phyloP scores from a whole-genome alignment of 2,329 filamentous ascomycete species.

The Cryphonectria nitschkei region DNA sequence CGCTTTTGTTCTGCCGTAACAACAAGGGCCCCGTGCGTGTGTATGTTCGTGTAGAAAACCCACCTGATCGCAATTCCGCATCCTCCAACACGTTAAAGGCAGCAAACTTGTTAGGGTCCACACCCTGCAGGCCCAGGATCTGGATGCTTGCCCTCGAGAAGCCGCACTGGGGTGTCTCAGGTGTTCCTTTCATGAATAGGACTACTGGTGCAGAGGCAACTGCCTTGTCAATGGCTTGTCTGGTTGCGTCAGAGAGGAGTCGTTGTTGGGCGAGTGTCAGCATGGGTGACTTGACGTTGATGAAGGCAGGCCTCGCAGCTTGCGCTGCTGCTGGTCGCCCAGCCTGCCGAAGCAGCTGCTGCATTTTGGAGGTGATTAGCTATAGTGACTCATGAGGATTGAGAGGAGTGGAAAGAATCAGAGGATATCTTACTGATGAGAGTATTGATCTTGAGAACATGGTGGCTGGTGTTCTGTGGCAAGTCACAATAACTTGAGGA shows the following conservation, averaged over 20 bases:
- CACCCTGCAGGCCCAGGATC: slow-evolving; percentile 90
- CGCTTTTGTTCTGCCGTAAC: neutral
- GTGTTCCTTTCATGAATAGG: slow-evolving; percentile 91
- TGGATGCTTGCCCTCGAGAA: slow-evolving; percentile 96
- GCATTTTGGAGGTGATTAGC: neutral
- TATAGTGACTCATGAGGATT: neutral
- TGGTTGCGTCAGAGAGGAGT: slow-evolving; percentile 79
- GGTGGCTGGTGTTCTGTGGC: slow-evolving; percentile 17
- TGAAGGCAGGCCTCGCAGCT: slow-evolving; percentile 20
- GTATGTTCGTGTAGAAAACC: slow-evolving; percentile 31
- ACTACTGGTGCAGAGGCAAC: slow-evolving; percentile 88
- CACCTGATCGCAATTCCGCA: slow-evolving; percentile 79
- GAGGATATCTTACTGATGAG: slow-evolving; percentile 21
- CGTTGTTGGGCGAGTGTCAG: slow-evolving; percentile 43
- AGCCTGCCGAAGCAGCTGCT: slow-evolving; percentile 29
- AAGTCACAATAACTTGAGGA: neutral
- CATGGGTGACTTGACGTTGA: slow-evolving; percentile 24
- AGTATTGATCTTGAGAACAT: slow-evolving; percentile 29
- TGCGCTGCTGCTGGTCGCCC: slow-evolving; percentile 19
- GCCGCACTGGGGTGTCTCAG: slow-evolving; percentile 78
- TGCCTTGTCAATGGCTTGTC: slow-evolving; percentile 85
- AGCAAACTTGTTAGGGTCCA: slow-evolving; percentile 95
- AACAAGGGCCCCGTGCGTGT: neutral
- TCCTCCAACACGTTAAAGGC: slow-evolving; percentile 98
- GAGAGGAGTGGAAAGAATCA: too few relatives aligned